Evolutionary conservation across 345 rosid species (phyloP).

Genomic region (Aurinia saxatilis): DNA sequence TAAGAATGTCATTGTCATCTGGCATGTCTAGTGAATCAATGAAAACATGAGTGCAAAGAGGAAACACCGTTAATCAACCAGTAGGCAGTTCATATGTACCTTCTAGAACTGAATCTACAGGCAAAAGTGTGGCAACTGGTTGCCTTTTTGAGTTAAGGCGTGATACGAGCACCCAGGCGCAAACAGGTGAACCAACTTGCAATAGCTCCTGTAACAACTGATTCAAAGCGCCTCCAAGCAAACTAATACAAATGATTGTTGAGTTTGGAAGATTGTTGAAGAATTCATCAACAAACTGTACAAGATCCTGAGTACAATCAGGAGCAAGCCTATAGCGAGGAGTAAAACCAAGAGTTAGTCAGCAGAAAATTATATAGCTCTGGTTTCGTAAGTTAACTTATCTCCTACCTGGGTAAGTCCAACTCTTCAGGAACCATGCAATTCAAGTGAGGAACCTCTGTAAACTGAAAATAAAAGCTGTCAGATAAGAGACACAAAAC

Average conservation of each 20-base stretch:
- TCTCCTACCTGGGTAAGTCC: slow-evolving; percentile 45
- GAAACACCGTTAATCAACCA: background rate
- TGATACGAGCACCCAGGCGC: slow-evolving; percentile 72
- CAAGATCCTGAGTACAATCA: slow-evolving; percentile 56
- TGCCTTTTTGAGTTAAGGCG: slow-evolving; percentile 50
- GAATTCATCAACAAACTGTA: slow-evolving; percentile 50
- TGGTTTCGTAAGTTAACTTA: slow-evolving; percentile 14
- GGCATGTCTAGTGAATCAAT: slow-evolving; percentile 32
- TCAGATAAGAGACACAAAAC: slow-evolving; percentile 12
- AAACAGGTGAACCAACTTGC: slow-evolving; percentile 39
- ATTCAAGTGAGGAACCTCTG: slow-evolving; percentile 29
- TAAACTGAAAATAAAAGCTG: slow-evolving; percentile 38
- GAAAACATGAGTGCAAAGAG: slow-evolving; percentile 13
- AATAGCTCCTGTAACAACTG: slow-evolving; percentile 53
- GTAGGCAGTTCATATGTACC: slow-evolving; percentile 39
- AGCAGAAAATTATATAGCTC: slow-evolving; percentile 5
- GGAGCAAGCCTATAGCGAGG: slow-evolving; percentile 69
- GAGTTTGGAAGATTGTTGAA: slow-evolving; percentile 57
- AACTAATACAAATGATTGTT: slow-evolving; percentile 60
- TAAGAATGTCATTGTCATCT: slow-evolving; percentile 35
- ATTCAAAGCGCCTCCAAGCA: slow-evolving; percentile 52
- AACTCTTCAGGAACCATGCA: slow-evolving; percentile 24
- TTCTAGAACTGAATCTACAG: slow-evolving; percentile 54
- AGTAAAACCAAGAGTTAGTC: slow-evolving; percentile 14
- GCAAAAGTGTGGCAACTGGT: slow-evolving; percentile 70